Evolutionary conservation across 768 basidiomycete genomes (phyloP), one percentile per base, ranked within the genome.

Genomic region (Pisolithus orientalis): DNA sequence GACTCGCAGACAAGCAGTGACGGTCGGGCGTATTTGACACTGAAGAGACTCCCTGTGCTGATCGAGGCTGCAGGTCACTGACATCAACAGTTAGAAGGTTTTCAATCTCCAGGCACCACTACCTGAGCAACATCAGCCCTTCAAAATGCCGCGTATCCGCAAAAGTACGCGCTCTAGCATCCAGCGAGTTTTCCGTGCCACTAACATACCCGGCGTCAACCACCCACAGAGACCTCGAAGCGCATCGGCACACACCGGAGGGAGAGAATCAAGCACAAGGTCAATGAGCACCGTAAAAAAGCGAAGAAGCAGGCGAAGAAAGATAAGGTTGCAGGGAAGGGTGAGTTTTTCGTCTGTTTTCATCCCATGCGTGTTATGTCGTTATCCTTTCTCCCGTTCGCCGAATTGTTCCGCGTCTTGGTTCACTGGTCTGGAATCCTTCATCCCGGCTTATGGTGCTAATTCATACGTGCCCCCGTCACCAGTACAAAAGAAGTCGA

Each of bases 311-410:
- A 76, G 39, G 79, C 80, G 13, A 91, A 90, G 73, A 90, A 85
- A 66, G 66, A 64, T 54, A 87, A 87, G 69, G 71, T 78, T 24
- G 79, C 90, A 51, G 94, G 93, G 87, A 95, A 94, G 73, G 88
- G 93, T 93, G 64, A 44, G 53, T 53, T 13, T 42, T 46, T 21
- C 42, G 7, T 28, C 27, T 14, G 29, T 3, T 4, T 32, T 9
- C 43, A 7, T 28, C 24, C 27, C 27, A n/a, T 47, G 56, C 40
- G 11, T 27, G 9, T 38, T 28, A 29, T 42, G 6, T 17, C 31
- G 34, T 21, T 6, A 53, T 53, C 49, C 5, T 39, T 44, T 6
- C 31, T 45, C 38, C 40, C 8, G 8, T 32, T 32, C 31, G 31
- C 31, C 8, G 31, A 32, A 11, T 32, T 32, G 1, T 32, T 32